Base-by-base conservation (phyloP, 106 monocot species). In the Chionographis japonica region DNA sequence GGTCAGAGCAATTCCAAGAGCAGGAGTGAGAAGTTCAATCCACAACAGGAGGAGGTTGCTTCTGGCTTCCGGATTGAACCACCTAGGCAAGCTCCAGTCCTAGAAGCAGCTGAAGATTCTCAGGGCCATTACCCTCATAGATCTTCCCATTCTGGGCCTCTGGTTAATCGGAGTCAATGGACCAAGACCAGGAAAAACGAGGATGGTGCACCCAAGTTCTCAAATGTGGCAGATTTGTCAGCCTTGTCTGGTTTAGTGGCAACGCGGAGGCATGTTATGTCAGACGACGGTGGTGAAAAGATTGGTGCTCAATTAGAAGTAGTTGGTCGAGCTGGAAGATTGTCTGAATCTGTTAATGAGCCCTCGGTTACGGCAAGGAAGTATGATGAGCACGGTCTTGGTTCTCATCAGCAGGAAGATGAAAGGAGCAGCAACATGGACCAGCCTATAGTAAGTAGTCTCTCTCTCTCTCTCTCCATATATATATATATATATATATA, bases 21-120 rank as follows among this genome's bases (percentile, higher is more conserved):
- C 71, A 73, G 78, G 54, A 92, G 97, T 62, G 92, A 89, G 74
- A 90, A 86, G 71, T 97, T 97, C 67, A 84, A 76, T 46, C 71
- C 73, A 9, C 79, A 85, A 40, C 80, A 74, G 46, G 97, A 92
- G 67, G 92, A 97, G 57, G 81, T 75, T 61, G 97, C 89, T 54
- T 80, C 84, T 49, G 87, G 89, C 17, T 87, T 97, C 69, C 92
- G 79, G 5, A 87, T 92, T 14, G 97, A 97, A 60, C 93, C 93
- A n/a, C 92, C 92, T 35, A 60, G 81, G 60, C 81, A 68, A 63
- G 58, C 60, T 14, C 71, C 73, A 36, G 62, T 61, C 8, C 63
- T 69, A 8, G 90, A 90, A 74, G 73, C 63, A 54, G 51, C 71
- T 65, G 80, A 88, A 57, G 70, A 80, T 58, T 65, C 75, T 62